A percentile compares a stretch with the other conserved stretches of the same genome.
Conservation (phyloP, 352 stramenopile species). For the Pythium apleroticum region DNA sequence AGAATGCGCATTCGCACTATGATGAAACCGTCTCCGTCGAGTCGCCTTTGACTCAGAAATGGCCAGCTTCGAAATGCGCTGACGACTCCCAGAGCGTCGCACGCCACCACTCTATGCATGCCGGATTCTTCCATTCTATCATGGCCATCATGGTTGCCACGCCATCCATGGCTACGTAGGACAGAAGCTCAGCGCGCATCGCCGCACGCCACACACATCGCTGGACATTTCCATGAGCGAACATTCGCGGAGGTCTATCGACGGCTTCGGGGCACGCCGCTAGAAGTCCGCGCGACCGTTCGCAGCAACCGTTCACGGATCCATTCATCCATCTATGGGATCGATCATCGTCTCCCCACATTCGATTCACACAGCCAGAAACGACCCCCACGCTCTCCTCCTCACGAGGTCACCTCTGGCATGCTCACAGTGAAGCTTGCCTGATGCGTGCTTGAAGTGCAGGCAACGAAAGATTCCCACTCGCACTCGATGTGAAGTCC, state of each 20-base stretch:
- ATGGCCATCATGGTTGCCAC: not conserved
- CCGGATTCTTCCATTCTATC: slow-evolving; percentile 1
- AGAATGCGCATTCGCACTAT: not conserved
- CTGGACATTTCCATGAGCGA: slow-evolving; percentile 5
- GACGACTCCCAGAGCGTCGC: not conserved
- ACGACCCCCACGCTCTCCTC: no score
- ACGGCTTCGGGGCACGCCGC: slow-evolving; percentile 11
- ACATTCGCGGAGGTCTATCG: slow-evolving; percentile 15
- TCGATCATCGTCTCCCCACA: not conserved
- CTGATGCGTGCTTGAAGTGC: not conserved
- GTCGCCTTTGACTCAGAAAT: slow-evolving; percentile 1
- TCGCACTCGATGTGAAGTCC: not conserved
- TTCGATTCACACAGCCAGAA: no score
- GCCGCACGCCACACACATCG: slow-evolving; percentile 2
- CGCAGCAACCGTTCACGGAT: not conserved
- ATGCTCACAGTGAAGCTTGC: no score
- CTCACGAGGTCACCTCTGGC: no score
- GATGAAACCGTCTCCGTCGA: slow-evolving; percentile 3
- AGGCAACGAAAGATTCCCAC: not conserved
- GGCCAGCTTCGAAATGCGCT: not conserved
- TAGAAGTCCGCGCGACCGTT: slow-evolving; percentile 16
- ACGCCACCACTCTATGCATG: not conserved
- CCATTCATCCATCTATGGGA: not conserved
- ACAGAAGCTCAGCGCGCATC: not conserved
- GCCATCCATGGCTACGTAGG: not conserved